Base-by-base conservation (phyloP, 23 red algal genomes). In the Gracilaria caudata region DNA sequence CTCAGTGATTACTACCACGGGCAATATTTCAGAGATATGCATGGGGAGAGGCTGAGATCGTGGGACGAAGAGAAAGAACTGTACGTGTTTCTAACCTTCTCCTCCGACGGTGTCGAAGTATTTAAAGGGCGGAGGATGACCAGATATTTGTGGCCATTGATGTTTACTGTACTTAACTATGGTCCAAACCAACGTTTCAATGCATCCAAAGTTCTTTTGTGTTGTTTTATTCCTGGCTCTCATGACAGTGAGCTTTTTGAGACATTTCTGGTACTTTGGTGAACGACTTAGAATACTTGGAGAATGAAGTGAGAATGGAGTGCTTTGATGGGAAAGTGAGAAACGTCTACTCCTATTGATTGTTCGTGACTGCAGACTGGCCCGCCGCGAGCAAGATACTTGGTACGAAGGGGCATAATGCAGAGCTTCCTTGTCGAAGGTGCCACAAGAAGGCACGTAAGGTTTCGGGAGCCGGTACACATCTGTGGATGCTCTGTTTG, bases 331-430 rank as follows among this genome's bases (percentile, higher is more conserved):
- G 72, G 23, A 77, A 14, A 4, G 25, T 32, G 3, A 23, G 40
- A 32, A 77, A 7, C 16, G 2, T 77, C 5, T 77, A 53, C 30
- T 16, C 72, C 12, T 77, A 14, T 10, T 13, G 47, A 10, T n/a
- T 77, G 26, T 77, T 77, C 25, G 38, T 77, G 2, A 77, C 68
- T 21, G 68, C 68, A 5, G 68, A 74, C n/a, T 74, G 35, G 37
- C 68, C 68, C 30, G 68, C 68, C 13, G 72, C 35, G 26, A 77
- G 72, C 35, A 77, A 77, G 21, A 24, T 77, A 7, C 25, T 77
- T 28, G 72, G 72, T 24, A 23, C 21, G 3, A 51, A 53, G 40
- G 72, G 72, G 9, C 35, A 77, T 20, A 77, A 55, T 32, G 72
- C 72, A 47, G 49, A 77, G 26, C 72, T 46, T 49, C 49, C 49